A percentile compares a stretch with the other conserved stretches of the same genome.
These are phyloP conservation scores for Choiromyces venosus DNA, from an alignment of 495 filamentous ascomycete genomes.

Conservation along the genomic window DNA sequence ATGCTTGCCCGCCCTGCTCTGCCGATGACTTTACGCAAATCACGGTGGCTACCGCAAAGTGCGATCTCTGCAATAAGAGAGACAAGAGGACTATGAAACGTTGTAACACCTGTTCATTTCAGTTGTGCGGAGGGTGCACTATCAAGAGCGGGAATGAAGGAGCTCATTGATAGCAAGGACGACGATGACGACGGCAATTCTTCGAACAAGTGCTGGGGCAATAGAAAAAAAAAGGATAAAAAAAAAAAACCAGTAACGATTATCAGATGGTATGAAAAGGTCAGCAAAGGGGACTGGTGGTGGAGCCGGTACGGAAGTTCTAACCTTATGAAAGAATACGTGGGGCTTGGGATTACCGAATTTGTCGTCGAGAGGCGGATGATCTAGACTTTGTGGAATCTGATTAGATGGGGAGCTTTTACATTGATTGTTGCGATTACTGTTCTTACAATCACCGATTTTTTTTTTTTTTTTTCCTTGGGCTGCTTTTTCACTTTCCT, in stretches of 20 bases:
- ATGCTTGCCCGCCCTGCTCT: slow-evolving; percentile 21
- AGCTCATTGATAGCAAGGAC: slow-evolving; percentile 22
- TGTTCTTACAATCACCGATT: background rate
- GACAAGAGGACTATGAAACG: slow-evolving; percentile 48
- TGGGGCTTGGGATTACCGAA: background rate
- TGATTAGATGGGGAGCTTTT: background rate
- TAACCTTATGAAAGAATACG: background rate
- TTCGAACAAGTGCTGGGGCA: background rate
- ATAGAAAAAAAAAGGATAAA: background rate
- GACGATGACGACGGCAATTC: background rate
- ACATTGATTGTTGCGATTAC: background rate
- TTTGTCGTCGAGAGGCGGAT: background rate
- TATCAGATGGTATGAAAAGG: background rate
- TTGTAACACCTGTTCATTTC: slow-evolving; percentile 48
- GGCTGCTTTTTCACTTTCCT: background rate
- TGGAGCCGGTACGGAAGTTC: background rate
- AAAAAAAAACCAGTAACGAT: background rate
- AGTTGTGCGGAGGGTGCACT: slow-evolving; percentile 47
- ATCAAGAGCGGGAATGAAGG: slow-evolving; percentile 36
- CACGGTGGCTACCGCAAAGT: slow-evolving; percentile 50
- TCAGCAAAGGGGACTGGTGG: background rate
- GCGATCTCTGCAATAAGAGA: slow-evolving; percentile 49
- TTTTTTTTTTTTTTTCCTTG: background rate
- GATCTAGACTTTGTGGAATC: background rate
- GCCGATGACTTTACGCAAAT: slow-evolving; percentile 39